Conservation (phyloP, 192 early-diverging fungal genomes). For the Rhizophagus prolifer region DNA sequence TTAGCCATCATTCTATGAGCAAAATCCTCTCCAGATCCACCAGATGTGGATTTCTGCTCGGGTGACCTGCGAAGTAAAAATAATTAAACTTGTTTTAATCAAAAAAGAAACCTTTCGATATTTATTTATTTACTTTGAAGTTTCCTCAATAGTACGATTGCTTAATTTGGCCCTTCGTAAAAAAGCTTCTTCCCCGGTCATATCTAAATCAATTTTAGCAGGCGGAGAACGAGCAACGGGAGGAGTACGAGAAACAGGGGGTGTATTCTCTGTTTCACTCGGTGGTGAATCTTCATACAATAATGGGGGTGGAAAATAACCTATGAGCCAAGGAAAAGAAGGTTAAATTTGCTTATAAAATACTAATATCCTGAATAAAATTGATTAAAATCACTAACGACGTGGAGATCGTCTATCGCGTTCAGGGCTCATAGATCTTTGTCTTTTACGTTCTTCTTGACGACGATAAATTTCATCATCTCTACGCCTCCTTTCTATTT, state of each 20-base stretch:
- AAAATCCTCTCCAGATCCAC: slow-evolving; percentile 27
- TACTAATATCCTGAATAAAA: not conserved
- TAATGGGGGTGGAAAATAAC: slow-evolving; percentile 33
- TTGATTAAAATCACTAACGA: slow-evolving; percentile 25
- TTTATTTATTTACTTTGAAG: slow-evolving; percentile 15
- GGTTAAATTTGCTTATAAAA: not conserved
- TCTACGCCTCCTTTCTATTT: slow-evolving; percentile 47
- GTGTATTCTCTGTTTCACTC: not conserved
- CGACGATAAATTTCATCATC: slow-evolving; percentile 39
- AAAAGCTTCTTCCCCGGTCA: slow-evolving; percentile 71
- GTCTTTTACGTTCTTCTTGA: slow-evolving; percentile 15
- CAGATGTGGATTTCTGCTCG: not conserved
- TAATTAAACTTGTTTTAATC: not conserved
- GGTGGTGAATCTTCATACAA: slow-evolving; percentile 27
- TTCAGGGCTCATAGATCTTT: not conserved
- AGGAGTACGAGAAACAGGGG: not conserved
- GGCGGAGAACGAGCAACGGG: slow-evolving; percentile 7
- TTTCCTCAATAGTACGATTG: slow-evolving; percentile 28
- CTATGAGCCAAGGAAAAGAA: not conserved
- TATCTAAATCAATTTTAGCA: slow-evolving; percentile 43
- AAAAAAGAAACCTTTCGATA: not conserved
- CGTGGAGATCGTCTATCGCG: slow-evolving; percentile 27
- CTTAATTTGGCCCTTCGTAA: slow-evolving; percentile 55
- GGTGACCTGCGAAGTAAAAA: slow-evolving; percentile 19
- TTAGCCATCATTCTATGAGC: slow-evolving; percentile 39